phyloP scores from a whole-genome alignment of 192 early-diverging fungal genomes.

The Podochytrium sp. region DNA sequence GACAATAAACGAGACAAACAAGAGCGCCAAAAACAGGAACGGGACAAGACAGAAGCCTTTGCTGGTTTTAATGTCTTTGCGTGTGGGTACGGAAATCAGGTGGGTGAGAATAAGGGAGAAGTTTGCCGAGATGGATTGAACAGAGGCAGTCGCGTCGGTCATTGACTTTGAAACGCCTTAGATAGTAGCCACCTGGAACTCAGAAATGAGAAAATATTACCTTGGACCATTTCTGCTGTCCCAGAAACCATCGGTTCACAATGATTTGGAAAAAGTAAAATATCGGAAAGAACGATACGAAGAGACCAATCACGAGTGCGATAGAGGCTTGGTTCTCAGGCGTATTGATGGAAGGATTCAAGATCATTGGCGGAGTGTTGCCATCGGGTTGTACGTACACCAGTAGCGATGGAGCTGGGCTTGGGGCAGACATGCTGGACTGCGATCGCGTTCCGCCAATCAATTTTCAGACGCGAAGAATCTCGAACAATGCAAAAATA shows the following conservation, averaged over 20 bases:
- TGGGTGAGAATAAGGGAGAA: constrained; percentile 19
- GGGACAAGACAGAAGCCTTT: constrained; percentile 15
- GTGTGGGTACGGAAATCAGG: constrained; percentile 9
- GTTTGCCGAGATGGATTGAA: constrained; percentile 13
- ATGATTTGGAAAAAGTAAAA: constrained; percentile 37
- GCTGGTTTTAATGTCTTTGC: constrained; percentile 11
- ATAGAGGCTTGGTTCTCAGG: constrained; percentile 20
- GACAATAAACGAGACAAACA: constrained; percentile 22
- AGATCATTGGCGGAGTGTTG: constrained; percentile 27
- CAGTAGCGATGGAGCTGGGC: too few species aligned
- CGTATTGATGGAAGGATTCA: constrained; percentile 20
- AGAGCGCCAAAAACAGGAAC: constrained; percentile 8
- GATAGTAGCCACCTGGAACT: background rate
- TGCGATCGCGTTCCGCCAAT: background rate
- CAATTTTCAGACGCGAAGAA: too few species aligned
- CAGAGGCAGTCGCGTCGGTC: background rate
- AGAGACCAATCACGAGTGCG: constrained; percentile 23
- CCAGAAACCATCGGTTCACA: constrained; percentile 27
- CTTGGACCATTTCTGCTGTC: constrained; percentile 26
- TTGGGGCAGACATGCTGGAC: background rate
- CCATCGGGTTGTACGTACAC: constrained; percentile 1
- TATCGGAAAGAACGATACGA: constrained; percentile 23
- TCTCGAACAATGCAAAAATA: too few species aligned
- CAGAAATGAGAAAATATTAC: background rate
- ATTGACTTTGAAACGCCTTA: background rate